Evolutionary conservation across 176 grass and related monocot species (phyloP), one percentile per base, ranked within the genome.

Genomic region (Chloris gayana): DNA sequence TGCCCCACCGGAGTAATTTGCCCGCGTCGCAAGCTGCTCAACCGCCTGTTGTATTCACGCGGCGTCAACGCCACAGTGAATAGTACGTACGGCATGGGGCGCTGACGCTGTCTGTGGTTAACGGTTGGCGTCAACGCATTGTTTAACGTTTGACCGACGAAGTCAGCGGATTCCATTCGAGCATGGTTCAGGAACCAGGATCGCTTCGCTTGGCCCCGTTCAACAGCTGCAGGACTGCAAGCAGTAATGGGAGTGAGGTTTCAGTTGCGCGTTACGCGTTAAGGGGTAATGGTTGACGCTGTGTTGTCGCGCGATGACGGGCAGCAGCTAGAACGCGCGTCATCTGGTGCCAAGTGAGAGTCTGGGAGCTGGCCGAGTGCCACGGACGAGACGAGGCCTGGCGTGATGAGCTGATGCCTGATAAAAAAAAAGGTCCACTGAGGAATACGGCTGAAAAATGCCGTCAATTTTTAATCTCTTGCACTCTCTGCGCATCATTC

Each of bases 181-280:
- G 54, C 54, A 25, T 58, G 46, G 8, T 10, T 42, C 69, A 17
- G 41, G 44, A 32, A 47, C 42, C 26, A 4, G 69, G 38, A 26
- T 62, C 59, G 5, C 53, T 56, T n/a, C n/a, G n/a, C n/a, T n/a
- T n/a, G n/a, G 53, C 21, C n/a, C 53, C 53, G 9, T 9, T 22
- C 21, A 9, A 1, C 7, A n/a, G 21, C 19, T 54, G 51, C 6
- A 22, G 18, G 51, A 7, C 8, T 54, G 51, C 2, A 54, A 21
- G 25, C 1, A 22, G n/a, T 27, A 42, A 72, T 14, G 14, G 59
- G n/a, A 22, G 37, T 59, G n/a, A n/a, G 51, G 6, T 58, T 3
- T 69, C 41, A 53, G 75, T 65, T 72, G 19, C 18, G 54, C 54
- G 39, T 47, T n/a, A n/a, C n/a, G n/a, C n/a, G n/a, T n/a, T 64